phyloP scores from a whole-genome alignment of 176 grass and related monocot genomes.

The Elaeis guineensis region DNA sequence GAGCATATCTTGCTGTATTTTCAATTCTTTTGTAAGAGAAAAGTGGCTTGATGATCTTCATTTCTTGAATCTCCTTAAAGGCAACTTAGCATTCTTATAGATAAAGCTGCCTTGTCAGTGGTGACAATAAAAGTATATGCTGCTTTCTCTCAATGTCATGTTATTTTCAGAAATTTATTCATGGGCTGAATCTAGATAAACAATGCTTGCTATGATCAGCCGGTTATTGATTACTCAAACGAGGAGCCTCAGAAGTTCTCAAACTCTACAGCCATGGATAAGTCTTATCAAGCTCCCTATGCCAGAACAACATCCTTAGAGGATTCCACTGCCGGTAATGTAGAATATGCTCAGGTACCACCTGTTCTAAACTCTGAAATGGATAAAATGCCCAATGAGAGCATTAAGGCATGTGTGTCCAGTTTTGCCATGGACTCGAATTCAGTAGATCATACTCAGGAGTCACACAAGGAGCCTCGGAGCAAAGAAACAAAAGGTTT shows the following conservation, averaged over 20 bases:
- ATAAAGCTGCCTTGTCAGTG: too few relatives aligned
- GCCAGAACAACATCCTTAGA: conserved; percentile 67
- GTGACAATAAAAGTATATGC: too few relatives aligned
- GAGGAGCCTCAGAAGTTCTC: conserved; percentile 27
- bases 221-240: conserved; percentile 29
- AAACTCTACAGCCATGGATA: conserved; percentile 12
- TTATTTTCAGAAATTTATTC: neutral
- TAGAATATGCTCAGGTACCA: conserved; percentile 11
- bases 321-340: conserved; percentile 20
- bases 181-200: neutral
- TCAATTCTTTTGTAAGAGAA: too few relatives aligned
- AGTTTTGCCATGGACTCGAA: conserved; percentile 10
- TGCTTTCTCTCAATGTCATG: too few relatives aligned
- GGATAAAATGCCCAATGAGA: conserved; percentile 21
- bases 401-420: conserved; percentile 30
- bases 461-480: conserved; percentile 29
- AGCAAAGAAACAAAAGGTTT: conserved; percentile 83
- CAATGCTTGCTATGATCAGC: conserved; percentile 36
- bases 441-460: conserved; percentile 36
- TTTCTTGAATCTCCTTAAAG: too few relatives aligned
- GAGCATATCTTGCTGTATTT: too few relatives aligned
- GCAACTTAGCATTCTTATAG: too few relatives aligned
- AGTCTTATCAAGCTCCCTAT: conserved; percentile 58
- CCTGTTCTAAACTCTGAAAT: conserved; percentile 33
- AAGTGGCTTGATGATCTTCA: too few relatives aligned